A percentile compares a stretch with the other conserved stretches of the same genome.
Conservation (phyloP, 208 protist genomes). For the Novymonas esmeraldas region DNA sequence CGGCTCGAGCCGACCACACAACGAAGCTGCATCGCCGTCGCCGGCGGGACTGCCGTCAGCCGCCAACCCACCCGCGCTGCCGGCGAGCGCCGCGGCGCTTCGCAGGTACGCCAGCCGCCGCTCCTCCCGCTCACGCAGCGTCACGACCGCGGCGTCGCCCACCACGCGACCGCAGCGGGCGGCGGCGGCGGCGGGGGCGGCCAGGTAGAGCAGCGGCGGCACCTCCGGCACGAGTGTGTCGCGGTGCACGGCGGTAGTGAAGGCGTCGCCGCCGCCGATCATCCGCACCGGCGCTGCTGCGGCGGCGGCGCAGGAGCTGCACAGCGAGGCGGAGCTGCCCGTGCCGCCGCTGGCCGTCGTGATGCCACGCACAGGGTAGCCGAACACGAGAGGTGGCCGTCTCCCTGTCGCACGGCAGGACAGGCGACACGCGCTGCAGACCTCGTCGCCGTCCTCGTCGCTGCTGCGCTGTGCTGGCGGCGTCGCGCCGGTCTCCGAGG, state of each 20-base stretch:
- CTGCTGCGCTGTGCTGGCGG: constrained; percentile 5
- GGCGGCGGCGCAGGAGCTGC: constrained; percentile 5
- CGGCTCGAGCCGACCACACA: background rate
- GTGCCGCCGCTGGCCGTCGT: background rate
- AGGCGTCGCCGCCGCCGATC: background rate
- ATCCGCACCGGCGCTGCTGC: background rate
- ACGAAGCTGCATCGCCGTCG: background rate
- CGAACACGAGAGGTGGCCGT: too few species aligned
- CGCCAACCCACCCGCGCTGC: background rate
- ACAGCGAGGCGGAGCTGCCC: constrained; percentile 4
- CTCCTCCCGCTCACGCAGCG: constrained; percentile 8
- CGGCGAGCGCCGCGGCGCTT: constrained; percentile 11
- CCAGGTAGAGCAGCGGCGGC: constrained; percentile 18
- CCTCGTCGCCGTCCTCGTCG: background rate
- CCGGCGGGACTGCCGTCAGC: background rate
- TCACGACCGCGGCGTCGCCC: constrained; percentile 4
- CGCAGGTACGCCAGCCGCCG: constrained; percentile 7
- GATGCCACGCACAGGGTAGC: background rate
- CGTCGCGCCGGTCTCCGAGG: constrained; percentile 13
- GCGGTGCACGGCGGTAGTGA: constrained; percentile 4
- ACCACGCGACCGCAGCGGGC: background rate
- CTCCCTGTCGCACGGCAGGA: background rate
- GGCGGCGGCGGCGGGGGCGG: background rate
- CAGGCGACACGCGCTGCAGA: constrained; percentile 19
- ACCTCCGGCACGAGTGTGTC: constrained; percentile 9